Conservation (phyloP, 2,329 filamentous ascomycete genomes). For the Pestalotiopsis sp. region DNA sequence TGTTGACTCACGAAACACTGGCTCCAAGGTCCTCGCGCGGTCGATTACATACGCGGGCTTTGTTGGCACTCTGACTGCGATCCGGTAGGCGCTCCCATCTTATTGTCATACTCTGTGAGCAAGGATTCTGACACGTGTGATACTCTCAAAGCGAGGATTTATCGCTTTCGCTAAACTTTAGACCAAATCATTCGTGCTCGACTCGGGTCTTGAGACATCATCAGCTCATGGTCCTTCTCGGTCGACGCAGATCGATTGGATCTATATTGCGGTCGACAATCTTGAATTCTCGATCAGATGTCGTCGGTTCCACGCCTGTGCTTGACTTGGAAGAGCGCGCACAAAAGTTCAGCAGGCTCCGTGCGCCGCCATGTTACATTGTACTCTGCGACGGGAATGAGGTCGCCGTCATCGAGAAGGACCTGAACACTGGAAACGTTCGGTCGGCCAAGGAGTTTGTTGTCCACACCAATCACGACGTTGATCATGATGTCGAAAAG, state of each 20-base stretch:
- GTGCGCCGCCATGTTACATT: constrained; percentile 53
- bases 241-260: constrained; percentile 51
- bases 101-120: neutral
- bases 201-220: constrained; percentile 43
- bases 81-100: constrained; percentile 32
- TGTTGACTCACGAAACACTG: constrained; percentile 32
- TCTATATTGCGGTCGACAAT: constrained; percentile 44
- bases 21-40: constrained; percentile 40
- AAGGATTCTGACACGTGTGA: constrained; percentile 1
- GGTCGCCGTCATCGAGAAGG: constrained; percentile 56
- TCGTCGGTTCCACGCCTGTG: constrained; percentile 1
- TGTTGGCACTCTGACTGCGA: constrained; percentile 51
- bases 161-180: constrained; percentile 51
- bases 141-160: constrained; percentile 33
- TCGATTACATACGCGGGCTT: constrained; percentile 52
- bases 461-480: constrained; percentile 57
- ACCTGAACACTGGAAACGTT: constrained; percentile 44
- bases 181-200: constrained; percentile 45
- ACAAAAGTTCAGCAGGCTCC: neutral
- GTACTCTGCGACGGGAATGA: constrained; percentile 50
- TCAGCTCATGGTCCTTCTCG: constrained; percentile 53
- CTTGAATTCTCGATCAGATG: constrained; percentile 14
- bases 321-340: constrained; percentile 16
- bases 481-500: neutral
- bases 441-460: constrained; percentile 51